A percentile compares a stretch with the other conserved stretches of the same genome.
These are phyloP conservation scores for Saccharomycodes ludwigii DNA, from an alignment of 805 yeast genomes.

Conservation along the genomic window DNA sequence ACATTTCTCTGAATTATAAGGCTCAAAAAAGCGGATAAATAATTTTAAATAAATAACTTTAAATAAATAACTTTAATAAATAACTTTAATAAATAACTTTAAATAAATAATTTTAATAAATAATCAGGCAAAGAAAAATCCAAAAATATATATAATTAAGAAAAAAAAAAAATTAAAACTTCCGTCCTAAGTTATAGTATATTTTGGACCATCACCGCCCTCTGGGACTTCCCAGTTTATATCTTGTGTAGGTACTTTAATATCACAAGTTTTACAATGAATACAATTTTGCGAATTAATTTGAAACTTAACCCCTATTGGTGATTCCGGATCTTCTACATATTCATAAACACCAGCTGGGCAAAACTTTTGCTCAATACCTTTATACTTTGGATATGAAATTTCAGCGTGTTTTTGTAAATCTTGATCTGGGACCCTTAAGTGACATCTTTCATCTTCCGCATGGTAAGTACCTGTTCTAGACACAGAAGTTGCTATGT, in stretches of 20 bases:
- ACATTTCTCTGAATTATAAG: no score
- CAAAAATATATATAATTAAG: conserved; percentile 4
- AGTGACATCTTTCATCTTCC: conserved; percentile 86
- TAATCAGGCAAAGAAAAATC: conserved; percentile 3
- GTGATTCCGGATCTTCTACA: conserved; percentile 43
- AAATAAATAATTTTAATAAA: not conserved
- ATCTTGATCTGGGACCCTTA: conserved; percentile 56
- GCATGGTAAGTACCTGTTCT: conserved; percentile 95
- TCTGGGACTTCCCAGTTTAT: conserved; percentile 97
- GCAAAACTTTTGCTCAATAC: conserved; percentile 85
- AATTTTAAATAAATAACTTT: not conserved
- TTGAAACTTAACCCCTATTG: conserved; percentile 68
- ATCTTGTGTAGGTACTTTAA: conserved; percentile 90
- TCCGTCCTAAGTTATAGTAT: conserved; percentile 62
- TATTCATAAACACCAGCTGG: conserved; percentile 99
- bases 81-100: not conserved
- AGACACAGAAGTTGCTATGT: conserved; percentile 85
- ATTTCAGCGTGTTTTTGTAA: conserved; percentile 50
- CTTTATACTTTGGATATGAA: conserved; percentile 67
- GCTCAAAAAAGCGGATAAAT: no score
- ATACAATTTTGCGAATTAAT: conserved; percentile 96
- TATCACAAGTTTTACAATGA: conserved; percentile 97
- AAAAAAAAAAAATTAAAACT: conserved; percentile 1
- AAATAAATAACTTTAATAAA: not conserved
- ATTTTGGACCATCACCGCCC: conserved; percentile 98